phyloP scores from a whole-genome alignment of 1,139 yeast species.

The Hemisphaericaspora xylofermentans region DNA sequence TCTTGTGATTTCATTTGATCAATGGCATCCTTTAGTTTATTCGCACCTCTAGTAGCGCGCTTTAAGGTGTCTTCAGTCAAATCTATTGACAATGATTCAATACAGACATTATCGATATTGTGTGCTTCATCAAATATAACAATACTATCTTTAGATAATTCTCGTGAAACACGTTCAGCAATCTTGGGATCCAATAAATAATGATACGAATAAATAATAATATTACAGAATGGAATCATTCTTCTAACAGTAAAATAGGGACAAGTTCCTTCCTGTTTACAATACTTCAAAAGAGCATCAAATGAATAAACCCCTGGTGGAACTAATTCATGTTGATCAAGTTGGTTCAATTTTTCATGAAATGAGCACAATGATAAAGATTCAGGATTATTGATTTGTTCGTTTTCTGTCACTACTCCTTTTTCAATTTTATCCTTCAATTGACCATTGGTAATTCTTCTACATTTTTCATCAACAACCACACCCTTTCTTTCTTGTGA shows the following conservation, averaged over 20 bases:
- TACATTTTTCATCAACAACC: constrained; percentile 92
- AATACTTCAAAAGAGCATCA: constrained; percentile 74
- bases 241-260: constrained; percentile 98
- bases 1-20: constrained; percentile 83
- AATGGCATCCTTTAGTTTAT: constrained; percentile 68
- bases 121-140: constrained; percentile 98
- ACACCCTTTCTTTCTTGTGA: constrained; percentile 89
- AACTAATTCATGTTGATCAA: constrained; percentile 83
- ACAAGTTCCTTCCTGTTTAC: constrained; percentile 78
- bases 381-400: constrained; percentile 42
- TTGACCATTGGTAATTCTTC: constrained; percentile 91
- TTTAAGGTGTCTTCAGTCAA: constrained; percentile 48
- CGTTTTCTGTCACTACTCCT: constrained; percentile 54
- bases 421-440: constrained; percentile 63
- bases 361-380: constrained; percentile 56
- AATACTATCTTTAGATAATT: constrained; percentile 87
- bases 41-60: constrained; percentile 66
- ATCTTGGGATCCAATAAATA: constrained; percentile 94
- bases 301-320: constrained; percentile 95
- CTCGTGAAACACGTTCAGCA: constrained; percentile 91
- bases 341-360: constrained; percentile 84
- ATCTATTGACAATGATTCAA: constrained; percentile 89
- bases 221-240: constrained; percentile 94
- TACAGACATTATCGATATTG: constrained; percentile 96
- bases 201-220: constrained; percentile 93